phyloP scores from a whole-genome alignment of 176 grass and related monocot species.

The Oryza glumipatula region DNA sequence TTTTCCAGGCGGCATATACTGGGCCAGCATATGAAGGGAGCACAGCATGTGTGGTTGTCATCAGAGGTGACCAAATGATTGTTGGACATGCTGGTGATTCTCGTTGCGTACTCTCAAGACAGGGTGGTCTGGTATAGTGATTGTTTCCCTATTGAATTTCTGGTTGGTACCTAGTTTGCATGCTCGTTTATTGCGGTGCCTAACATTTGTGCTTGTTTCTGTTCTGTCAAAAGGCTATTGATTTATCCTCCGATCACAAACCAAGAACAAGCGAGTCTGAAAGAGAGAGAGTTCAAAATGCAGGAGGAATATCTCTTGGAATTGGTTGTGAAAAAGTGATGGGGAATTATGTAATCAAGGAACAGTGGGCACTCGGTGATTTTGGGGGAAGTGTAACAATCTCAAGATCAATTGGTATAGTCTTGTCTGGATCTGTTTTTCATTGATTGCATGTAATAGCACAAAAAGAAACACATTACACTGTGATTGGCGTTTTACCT shows the following conservation, averaged over 20 bases:
- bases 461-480: not conserved
- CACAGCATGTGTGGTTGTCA: conserved; percentile 31
- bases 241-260: conserved; percentile 34
- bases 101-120: conserved; percentile 38
- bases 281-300: conserved; percentile 20
- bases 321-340: accelerated
- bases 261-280: not conserved
- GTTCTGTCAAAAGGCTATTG: conserved; percentile 21
- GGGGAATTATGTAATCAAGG: no score
- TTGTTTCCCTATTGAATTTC: not conserved
- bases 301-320: not conserved
- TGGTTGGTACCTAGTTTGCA: not conserved
- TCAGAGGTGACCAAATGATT: conserved; percentile 25
- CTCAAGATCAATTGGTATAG: conserved; percentile 11
- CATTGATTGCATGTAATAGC: not conserved
- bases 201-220: conserved; percentile 25
- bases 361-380: not conserved
- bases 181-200: not conserved
- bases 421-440: conserved; percentile 3
- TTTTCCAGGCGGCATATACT: not conserved
- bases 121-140: conserved; percentile 28
- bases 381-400: not conserved
- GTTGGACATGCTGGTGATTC: conserved; percentile 46
- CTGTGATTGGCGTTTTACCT: not conserved
- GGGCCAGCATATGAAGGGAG: not conserved